Evolutionary conservation across 495 filamentous ascomycete species (phyloP).

Genomic region (Clavariopsis aquatica): DNA sequence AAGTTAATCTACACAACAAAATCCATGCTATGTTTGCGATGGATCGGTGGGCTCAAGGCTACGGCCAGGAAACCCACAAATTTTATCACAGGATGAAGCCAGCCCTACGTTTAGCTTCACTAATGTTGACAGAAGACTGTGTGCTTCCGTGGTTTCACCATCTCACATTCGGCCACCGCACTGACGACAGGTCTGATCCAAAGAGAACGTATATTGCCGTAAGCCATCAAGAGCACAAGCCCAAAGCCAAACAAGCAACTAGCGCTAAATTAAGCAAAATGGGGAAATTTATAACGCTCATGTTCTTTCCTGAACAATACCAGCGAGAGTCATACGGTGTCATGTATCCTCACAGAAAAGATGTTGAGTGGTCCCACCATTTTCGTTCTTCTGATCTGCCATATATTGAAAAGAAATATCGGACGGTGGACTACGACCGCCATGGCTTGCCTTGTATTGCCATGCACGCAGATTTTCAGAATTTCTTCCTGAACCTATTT

Average conservation of each 20-base stretch:
- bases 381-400: conserved; percentile 6
- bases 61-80: conserved; percentile 11
- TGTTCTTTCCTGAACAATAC: conserved; percentile 7
- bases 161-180: conserved; percentile 10
- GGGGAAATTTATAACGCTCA: background rate
- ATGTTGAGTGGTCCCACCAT: background rate
- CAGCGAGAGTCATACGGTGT: background rate
- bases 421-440: background rate
- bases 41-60: conserved; percentile 20
- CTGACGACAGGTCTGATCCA: background rate
- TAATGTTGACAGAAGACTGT: conserved; percentile 19
- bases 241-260: background rate
- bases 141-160: conserved; percentile 23
- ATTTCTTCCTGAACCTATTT: conserved; percentile 7
- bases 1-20: conserved; percentile 1
- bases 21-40: conserved; percentile 19
- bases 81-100: conserved; percentile 12
- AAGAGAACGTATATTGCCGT: background rate
- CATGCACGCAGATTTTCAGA: conserved; percentile 2
- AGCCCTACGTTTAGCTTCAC: conserved; percentile 18
- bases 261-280: background rate
- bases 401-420: background rate
- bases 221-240: background rate
- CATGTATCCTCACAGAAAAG: background rate
- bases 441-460: background rate